Percentiles rank a stretch among this genome's conserved stretches.
These are phyloP conservation scores for Naganishia vaughanmartiniae DNA, from an alignment of 768 basidiomycete species.

Conservation along the genomic window DNA sequence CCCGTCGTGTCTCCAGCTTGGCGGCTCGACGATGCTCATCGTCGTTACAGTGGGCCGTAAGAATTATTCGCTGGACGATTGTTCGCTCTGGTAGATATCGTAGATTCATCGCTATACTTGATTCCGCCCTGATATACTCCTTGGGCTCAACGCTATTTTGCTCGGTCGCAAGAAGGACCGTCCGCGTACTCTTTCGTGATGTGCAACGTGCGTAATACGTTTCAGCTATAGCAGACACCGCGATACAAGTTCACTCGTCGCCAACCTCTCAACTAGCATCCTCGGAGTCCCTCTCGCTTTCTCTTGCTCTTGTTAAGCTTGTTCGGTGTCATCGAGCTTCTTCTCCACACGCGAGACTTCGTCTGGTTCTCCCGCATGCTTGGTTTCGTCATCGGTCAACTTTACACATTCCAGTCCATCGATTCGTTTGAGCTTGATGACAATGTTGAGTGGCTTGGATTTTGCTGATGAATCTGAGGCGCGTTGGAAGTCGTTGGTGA, in stretches of 20 bases:
- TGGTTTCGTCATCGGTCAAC: slow-evolving; percentile 85
- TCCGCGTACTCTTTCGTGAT: too few relatives aligned
- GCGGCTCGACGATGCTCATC: too few relatives aligned
- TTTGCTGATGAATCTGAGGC: slow-evolving; percentile 48
- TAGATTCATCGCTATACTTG: background rate
- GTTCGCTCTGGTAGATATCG: too few relatives aligned
- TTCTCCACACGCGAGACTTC: slow-evolving; percentile 53
- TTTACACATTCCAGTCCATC: slow-evolving; percentile 78
- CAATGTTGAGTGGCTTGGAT: slow-evolving; percentile 69
- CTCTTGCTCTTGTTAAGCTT: background rate
- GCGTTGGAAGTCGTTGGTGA: slow-evolving; percentile 78
- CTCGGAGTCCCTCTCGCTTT: background rate
- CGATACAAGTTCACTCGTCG: background rate
- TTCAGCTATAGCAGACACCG: background rate
- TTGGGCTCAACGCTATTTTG: background rate
- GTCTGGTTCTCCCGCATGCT: slow-evolving; percentile 72
- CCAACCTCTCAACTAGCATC: background rate
- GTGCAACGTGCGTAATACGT: too few relatives aligned
- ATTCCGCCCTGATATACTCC: background rate
- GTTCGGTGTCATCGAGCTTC: background rate
- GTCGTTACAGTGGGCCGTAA: too few relatives aligned
- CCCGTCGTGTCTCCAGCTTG: too few relatives aligned
- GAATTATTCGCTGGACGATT: too few relatives aligned
- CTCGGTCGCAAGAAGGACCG: too few relatives aligned
- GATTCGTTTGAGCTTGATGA: slow-evolving; percentile 82